These are phyloP conservation scores for Lanzia echinophila DNA, from an alignment of 2,329 filamentous ascomycete species.

Conservation along the genomic window DNA sequence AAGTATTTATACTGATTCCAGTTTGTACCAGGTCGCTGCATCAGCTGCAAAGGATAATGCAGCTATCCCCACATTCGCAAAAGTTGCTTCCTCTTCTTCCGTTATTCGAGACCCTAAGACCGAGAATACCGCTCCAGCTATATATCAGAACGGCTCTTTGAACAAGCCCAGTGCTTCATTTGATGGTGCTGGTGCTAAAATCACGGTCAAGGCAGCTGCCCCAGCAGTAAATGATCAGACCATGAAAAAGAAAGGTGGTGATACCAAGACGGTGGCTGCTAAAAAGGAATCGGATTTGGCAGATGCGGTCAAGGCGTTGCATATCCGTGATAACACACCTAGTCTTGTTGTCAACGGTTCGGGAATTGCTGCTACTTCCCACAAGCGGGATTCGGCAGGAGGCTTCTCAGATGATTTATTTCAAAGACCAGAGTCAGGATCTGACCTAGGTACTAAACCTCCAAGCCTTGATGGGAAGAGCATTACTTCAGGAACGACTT, in stretches of 20 bases:
- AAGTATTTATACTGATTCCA: constrained; percentile 6
- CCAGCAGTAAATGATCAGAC: constrained; percentile 11
- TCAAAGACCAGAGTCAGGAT: constrained; percentile 51
- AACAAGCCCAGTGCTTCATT: constrained; percentile 11
- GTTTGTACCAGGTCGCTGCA: constrained; percentile 40
- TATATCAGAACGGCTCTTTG: constrained; percentile 7
- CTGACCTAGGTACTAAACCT: constrained; percentile 68
- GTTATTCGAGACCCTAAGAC: constrained; percentile 26
- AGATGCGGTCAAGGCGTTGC: constrained; percentile 29
- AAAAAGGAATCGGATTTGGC: constrained; percentile 24
- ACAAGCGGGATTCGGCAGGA: constrained; percentile 23
- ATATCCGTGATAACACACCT: constrained; percentile 24
- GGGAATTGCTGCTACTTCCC: constrained; percentile 15
- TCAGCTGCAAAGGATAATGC: constrained; percentile 37
- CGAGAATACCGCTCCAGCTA: constrained; percentile 19
- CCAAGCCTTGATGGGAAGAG: constrained; percentile 91
- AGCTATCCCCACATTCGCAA: constrained; percentile 28
- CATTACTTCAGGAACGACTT: constrained; percentile 87
- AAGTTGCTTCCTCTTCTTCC: constrained; percentile 23
- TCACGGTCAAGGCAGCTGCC: constrained; percentile 18
- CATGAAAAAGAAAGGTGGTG: not conserved
- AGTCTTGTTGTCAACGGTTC: constrained; percentile 33
- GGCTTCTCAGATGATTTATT: constrained; percentile 29
- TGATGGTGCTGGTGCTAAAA: constrained; percentile 2
- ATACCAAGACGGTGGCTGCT: not conserved